Evolutionary conservation across 2,329 filamentous ascomycete species (phyloP), one percentile per base, ranked within the genome.

Genomic region (Pseudogymnoascus sp.): DNA sequence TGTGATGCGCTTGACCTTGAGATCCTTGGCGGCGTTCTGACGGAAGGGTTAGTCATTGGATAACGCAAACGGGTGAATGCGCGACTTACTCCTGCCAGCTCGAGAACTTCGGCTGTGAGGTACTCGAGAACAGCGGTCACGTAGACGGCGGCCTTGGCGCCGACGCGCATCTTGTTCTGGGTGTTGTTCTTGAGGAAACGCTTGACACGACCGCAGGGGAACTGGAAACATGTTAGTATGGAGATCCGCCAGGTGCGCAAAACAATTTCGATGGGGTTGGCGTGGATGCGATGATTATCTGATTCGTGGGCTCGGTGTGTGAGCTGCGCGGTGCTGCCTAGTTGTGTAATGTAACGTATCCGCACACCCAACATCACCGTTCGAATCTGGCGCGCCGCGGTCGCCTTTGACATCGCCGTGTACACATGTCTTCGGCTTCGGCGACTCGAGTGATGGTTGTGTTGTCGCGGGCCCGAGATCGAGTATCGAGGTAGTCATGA

Each of bases 1-100:
- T 11, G 93, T 97, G 79, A 99, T 99, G 79, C 95, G 95, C 88
- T 97, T 99, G 81, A 97, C 95, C 81, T 97, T 99, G 75, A 97
- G 89, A 78, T 99, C 95, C 84, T 97, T 97, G 78, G 95, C 95
- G 62, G 95, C 95, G 77, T 99, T 99, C 85, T 88, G 72, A 15
- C 46, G 38, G 60, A 23, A 13, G 17, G 13, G 50, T 35, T 46
- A 63, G 31, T 62, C 19, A 5, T 33, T 60, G 17, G 10, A 38
- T 21, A 17, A 15, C 7, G 56, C 3, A 38, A 19, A 31, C 13
- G 17, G 31, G 62, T 53, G 15, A 15, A 37, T 23, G 31, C 15
- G 37, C 42, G 66, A 86, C 85, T 79, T 80, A 88, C 86, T 78
- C 95, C 95, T 76, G 95, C 95, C 69, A 99, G 84, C 79, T 99